These are phyloP conservation scores for Samsoniella hepiali DNA, from an alignment of 2,329 filamentous ascomycete species.

Conservation along the genomic window DNA sequence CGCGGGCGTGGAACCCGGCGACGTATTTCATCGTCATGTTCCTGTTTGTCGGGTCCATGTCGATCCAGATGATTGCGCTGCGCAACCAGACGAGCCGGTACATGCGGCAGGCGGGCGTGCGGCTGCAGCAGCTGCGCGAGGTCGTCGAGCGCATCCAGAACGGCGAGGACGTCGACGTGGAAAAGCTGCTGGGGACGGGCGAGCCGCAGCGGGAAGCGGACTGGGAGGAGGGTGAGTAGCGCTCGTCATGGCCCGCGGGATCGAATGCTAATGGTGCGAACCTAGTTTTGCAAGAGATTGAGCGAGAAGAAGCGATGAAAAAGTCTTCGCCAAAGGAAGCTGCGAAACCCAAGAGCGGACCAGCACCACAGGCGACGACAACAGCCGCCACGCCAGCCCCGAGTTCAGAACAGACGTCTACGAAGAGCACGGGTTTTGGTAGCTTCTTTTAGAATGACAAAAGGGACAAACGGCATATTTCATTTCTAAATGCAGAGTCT, in stretches of 20 bases:
- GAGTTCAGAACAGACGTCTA: constrained; percentile 21
- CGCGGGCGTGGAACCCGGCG: constrained; percentile 73
- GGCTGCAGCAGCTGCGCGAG: constrained; percentile 73
- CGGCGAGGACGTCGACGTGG: constrained; percentile 81
- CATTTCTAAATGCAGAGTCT: constrained; percentile 19
- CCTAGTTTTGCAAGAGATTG: constrained; percentile 63
- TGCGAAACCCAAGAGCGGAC: constrained; percentile 21
- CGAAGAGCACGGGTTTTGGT: constrained; percentile 33
- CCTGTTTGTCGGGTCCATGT: constrained; percentile 87
- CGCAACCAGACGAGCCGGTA: constrained; percentile 72
- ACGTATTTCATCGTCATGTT: constrained; percentile 82
- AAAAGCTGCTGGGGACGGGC: constrained; percentile 75
- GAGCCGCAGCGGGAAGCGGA: constrained; percentile 71
- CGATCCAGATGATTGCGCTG: constrained; percentile 85
- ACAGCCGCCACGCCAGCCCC: constrained; percentile 24
- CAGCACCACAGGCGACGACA: constrained; percentile 20
- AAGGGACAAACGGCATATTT: neutral
- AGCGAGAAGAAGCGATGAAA: constrained; percentile 54
- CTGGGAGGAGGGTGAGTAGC: constrained; percentile 75
- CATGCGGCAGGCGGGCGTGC: constrained; percentile 71
- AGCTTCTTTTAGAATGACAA: constrained; percentile 48
- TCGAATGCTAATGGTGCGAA: constrained; percentile 20
- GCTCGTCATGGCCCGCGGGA: neutral
- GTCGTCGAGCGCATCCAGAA: constrained; percentile 66
- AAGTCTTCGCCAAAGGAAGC: constrained; percentile 30